phyloP scores from a whole-genome alignment of 176 grass and related monocot species.

The Olyra latifolia region DNA sequence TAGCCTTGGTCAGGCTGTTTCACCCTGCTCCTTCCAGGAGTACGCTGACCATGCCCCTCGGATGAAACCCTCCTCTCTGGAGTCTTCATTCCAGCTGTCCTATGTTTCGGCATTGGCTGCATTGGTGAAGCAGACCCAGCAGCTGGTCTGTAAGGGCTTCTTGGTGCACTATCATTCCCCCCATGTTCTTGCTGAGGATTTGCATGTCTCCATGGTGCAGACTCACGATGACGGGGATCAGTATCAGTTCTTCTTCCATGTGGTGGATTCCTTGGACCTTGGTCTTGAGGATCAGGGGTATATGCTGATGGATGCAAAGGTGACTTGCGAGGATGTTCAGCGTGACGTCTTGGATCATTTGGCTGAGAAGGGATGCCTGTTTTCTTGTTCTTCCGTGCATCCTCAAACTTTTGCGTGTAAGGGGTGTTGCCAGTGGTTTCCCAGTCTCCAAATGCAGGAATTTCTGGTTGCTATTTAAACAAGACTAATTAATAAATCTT shows the following conservation, averaged over 20 bases:
- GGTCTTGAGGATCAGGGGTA: slow-evolving; percentile 35
- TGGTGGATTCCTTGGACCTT: slow-evolving; percentile 36
- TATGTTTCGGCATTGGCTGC: slow-evolving; percentile 27
- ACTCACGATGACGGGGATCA: slow-evolving; percentile 25
- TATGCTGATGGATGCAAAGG: slow-evolving; percentile 39
- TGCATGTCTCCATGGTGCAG: not conserved
- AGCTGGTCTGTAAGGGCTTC: slow-evolving; percentile 43
- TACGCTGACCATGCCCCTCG: slow-evolving; percentile 39
- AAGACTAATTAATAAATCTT: slow-evolving; percentile 21
- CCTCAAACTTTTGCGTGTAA: slow-evolving; percentile 64
- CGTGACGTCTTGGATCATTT: slow-evolving; percentile 27
- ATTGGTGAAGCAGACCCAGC: slow-evolving; percentile 43
- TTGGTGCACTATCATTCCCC: not conserved
- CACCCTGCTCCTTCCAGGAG: slow-evolving; percentile 48
- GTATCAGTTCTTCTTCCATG: slow-evolving; percentile 22
- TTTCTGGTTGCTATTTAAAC: slow-evolving; percentile 48
- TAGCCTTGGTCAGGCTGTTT: slow-evolving; percentile 30
- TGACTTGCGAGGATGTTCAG: slow-evolving; percentile 39
- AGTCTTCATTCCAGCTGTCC: slow-evolving; percentile 41
- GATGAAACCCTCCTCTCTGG: slow-evolving; percentile 39
- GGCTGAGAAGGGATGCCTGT: slow-evolving; percentile 33
- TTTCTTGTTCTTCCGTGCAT: slow-evolving; percentile 39
- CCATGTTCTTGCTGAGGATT: slow-evolving; percentile 32
- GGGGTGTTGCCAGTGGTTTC: slow-evolving; percentile 40
- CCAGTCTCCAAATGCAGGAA: slow-evolving; percentile 59